Evolutionary conservation across 2,329 filamentous ascomycete species (phyloP), one percentile per base, ranked within the genome.

Genomic region (Bipolaris cookei): DNA sequence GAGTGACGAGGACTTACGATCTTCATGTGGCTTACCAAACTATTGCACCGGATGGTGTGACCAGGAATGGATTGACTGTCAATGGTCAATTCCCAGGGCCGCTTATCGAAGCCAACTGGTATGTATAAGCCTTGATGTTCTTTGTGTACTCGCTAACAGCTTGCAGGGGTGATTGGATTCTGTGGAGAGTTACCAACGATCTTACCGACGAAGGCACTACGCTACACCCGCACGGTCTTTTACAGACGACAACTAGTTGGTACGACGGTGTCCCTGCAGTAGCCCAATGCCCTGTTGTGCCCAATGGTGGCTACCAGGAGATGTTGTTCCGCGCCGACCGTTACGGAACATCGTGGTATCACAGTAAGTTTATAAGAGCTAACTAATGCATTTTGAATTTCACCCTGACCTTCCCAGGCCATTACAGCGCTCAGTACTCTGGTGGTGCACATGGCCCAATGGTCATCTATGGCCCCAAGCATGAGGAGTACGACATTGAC

Each of bases 401-500:
- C n/a, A 53, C 13, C n/a, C 48, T 56, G 7, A 58, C n/a, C 16
- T 35, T 0, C 5, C 6, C 28, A 76, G 23, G 63, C 21, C 76
- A 78, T 45, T 77, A 72, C 56, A 70, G 68, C 6, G 66, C 76
- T 6, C 78, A 80, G 43, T 30, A 61, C 76, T 76, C 76, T 46
- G 75, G 69, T 20, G 78, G 78, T 59, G 58, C 74, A 16, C 68
- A 72, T 23, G 78, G 78, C n/a, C 65, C 74, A 7, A 66, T 77
- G 51, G 63, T 77, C 13, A 74, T 78, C 18, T 61, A 79, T 35
- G 76, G 76, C 3, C 77, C 77, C 3, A 64, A 69, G 14, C 64
- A 69, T 28, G 64, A 64, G 18, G 58, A 74, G 6, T 80, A 78
- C 56, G 78, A 80, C 47, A 69, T 68, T 6, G 78, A 80, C 58